Base-by-base conservation (phyloP, 495 filamentous ascomycete genomes). In the Chaetomium tenue region DNA sequence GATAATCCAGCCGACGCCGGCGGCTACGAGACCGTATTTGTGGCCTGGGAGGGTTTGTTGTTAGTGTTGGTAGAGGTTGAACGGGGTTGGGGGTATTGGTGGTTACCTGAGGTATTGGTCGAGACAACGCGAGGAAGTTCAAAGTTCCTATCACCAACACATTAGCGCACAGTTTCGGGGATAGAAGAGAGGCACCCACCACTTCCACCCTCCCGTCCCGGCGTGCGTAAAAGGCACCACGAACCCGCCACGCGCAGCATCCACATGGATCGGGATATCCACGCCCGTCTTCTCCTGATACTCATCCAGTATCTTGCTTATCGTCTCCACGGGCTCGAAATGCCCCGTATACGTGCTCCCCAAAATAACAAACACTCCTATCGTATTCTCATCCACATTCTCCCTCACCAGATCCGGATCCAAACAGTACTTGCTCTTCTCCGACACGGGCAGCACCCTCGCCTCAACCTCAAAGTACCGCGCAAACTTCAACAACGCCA, bases 391-490 rank as follows among this genome's bases (percentile, higher is more conserved):
- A 66, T 91, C 88, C 40, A 91, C 78, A 55, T 85, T 90, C 65
- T 90, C 67, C 63, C 78, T 81, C 2, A 91, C 84, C 44, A 86
- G 70, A 13, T 86, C 78, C 2, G 87, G 82, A 66, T 91, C 88
- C 3, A 91, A 78, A 20, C 86, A 77, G 67, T 80, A 89, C 5
- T 83, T 74, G 61, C 85, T 88, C 71, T 86, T 80, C 61, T 82
- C 81, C 13, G 81, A 86, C 3, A 91, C 89, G 1, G 87, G 84
- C 9, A 91, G 75, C 37, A 92, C 86, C 23, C 89, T 76, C 6
- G 87, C 82, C 68, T 92, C 89, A 28, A 91, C 89, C 57, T 92
- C 89, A 60, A 92, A 91, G 71, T 92, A 92, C 18, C 89, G 76
- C 3, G 89, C 86, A 65, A 86, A 85, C 70, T 91, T 91, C 75